These are phyloP conservation scores for Septoria linicola DNA, from an alignment of 2,329 filamentous ascomycete species.

Conservation along the genomic window DNA sequence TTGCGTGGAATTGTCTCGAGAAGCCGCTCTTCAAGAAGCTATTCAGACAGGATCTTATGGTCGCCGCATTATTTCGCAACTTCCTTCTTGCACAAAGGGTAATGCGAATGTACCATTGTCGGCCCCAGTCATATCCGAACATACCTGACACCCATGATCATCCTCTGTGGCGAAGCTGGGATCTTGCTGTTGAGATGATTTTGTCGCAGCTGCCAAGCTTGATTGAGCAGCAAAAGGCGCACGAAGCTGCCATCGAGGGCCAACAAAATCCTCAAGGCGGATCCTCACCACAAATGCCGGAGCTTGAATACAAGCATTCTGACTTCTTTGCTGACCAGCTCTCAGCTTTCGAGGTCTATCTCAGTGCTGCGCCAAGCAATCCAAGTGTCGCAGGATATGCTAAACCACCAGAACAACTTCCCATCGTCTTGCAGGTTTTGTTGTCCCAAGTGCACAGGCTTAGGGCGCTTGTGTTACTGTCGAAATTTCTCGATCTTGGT, in stretches of 20 bases:
- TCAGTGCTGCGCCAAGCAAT: conserved; percentile 88
- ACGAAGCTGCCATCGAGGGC: conserved; percentile 34
- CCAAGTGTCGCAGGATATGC: conserved; percentile 72
- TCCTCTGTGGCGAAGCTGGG: conserved; percentile 95
- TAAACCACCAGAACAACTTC: conserved; percentile 76
- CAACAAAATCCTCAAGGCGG: conserved; percentile 13
- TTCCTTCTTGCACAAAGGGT: conserved; percentile 92
- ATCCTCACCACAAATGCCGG: conserved; percentile 27
- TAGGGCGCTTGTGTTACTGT: conserved; percentile 83
- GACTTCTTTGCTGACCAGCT: conserved; percentile 96
- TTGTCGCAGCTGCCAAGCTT: conserved; percentile 83
- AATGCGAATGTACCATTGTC: conserved; percentile 94
- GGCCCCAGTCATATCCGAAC: conserved; percentile 85
- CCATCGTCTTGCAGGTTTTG: conserved; percentile 92
- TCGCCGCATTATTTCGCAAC: conserved; percentile 95
- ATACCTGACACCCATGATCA: conserved; percentile 95
- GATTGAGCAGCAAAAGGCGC: conserved; percentile 70
- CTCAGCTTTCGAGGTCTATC: conserved; percentile 94
- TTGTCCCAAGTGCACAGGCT: conserved; percentile 93
- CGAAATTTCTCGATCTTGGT: conserved; percentile 89
- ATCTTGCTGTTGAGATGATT: conserved; percentile 93
- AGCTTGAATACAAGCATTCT: conserved; percentile 91
- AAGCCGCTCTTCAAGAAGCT: conserved; percentile 92
- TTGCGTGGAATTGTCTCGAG: conserved; percentile 93
- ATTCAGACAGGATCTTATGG: conserved; percentile 96